Base-by-base conservation (phyloP, 768 basidiomycete species). In the Dacryopinax primogenitus region DNA sequence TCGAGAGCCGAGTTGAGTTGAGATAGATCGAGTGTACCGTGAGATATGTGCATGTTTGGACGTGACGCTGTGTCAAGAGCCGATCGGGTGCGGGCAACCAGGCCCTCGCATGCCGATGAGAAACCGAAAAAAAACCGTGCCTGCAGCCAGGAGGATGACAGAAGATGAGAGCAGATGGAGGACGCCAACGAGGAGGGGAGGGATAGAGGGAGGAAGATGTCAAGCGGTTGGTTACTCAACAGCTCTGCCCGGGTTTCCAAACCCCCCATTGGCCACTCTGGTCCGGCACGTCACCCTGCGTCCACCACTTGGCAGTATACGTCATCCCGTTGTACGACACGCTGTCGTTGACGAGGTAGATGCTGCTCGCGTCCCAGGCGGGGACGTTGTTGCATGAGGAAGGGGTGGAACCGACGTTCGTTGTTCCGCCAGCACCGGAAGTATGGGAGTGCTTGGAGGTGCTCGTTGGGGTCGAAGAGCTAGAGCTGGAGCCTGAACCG, bases 231-330 rank as follows among this genome's bases (percentile, higher is more conserved):
- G 18, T 9, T 37, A 37, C 41, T 44, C 41, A 44, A 30, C 51
- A 58, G 51, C 51, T 58, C 51, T 30, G 11, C 13, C 51, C 51
- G 11, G 6, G 4, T 6, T 18, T 58, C 51, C 51, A 58, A 11
- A 30, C 39, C 37, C 45, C 63, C 63, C 63, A 64, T 21, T 44
- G 39, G 21, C 45, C 63, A 18, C 11, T 16, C 15, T 32, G 4
- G 18, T 45, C 63, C 21, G 63, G 63, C 37, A 45, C 4, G 18
- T 64, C 63, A 16, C 45, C 45, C 37, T 44, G n/a, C 39, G 63
- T 45, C 63, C 63, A 64, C 63, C 63, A 64, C 41, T 64, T 64
- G 37, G 63, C 63, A 18, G 39, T 64, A 30, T 45, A 64, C 4
- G 30, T 11, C 11, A 32, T 41, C 7, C 63, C 63, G 26, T 33